Evolutionary conservation across 805 yeast species (phyloP), one percentile per base, ranked within the genome.

Genomic region (Barnettozyma wickerhamii): DNA sequence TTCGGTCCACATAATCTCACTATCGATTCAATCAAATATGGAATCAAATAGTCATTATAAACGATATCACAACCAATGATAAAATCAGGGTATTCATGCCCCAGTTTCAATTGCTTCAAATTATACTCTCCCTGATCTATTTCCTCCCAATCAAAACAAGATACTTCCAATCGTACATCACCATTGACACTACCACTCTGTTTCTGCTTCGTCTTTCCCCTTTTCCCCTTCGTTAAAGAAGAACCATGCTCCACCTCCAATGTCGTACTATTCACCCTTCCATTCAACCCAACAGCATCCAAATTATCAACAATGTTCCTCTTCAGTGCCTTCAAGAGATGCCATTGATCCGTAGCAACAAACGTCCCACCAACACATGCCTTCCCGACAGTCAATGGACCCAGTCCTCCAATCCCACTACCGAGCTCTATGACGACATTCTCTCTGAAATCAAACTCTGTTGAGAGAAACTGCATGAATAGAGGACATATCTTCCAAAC

Each of bases 51-150:
- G 40, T 76, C 82, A 51, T 81, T 81, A 60, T 81, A 81, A 4
- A 81, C 68, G 6, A 85, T 74, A 52, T 81, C 89, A 50, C 81
- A 76, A 0, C 84, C 84, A 9, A 81, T 52, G 5, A 81, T 62
- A 32, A 68, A 59, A 44, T 75, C 81, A 0, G 77, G 74, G 17
- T 30, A 24, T 3, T 24, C 30, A 1, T 31, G 37, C 1, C 32
- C 45, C 0, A 40, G 38, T 12, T 28, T 41, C 2, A 55, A 7
- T 9, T 50, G 41, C 12, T 33, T 34, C 10, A 65, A 40, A 13
- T 52, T 57, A 17, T 42, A 42, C 20, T 53, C 17, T 0, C 74
- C 77, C 13, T 47, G 48, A 0, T 64, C 69, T 0, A 68, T 51
- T 9, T 63, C 47, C 46, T 80, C 88, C 88, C 88, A 82, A 51